Percentiles rank a stretch among this genome's conserved stretches.
Conservation (phyloP, 208 protist genomes). For the Acanthamoeba culbertsoni region DNA sequence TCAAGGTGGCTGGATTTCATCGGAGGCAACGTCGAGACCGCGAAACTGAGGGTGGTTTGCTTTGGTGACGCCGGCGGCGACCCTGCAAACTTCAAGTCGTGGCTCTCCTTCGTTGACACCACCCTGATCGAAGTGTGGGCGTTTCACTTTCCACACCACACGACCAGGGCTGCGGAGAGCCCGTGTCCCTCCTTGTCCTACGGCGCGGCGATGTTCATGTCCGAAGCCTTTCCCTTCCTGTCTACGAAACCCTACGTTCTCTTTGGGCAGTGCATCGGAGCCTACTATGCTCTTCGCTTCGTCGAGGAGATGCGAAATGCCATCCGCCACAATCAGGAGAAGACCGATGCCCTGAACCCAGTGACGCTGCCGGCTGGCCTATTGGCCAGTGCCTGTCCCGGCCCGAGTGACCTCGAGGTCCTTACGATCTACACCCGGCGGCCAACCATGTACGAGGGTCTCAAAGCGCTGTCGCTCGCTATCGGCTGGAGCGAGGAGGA, state of each 20-base stretch:
- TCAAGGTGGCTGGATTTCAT: slow-evolving; percentile 38
- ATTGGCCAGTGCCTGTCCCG: not conserved
- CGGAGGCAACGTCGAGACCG: not conserved
- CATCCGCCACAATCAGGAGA: not conserved
- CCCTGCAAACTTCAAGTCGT: slow-evolving; percentile 38
- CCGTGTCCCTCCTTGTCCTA: not conserved
- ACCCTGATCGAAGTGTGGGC: not conserved
- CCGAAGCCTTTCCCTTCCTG: slow-evolving; percentile 19
- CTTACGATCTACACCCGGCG: not conserved
- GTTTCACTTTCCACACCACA: not conserved
- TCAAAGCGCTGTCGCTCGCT: not conserved
- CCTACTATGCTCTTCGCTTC: slow-evolving; percentile 31
- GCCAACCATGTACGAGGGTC: slow-evolving; percentile 27
- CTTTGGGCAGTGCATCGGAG: slow-evolving; percentile 43
- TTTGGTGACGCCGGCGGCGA: slow-evolving; percentile 38
- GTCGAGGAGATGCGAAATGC: not conserved
- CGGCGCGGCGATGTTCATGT: not conserved
- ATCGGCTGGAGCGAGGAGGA: slow-evolving; percentile 53
- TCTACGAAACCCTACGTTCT: slow-evolving; percentile 38
- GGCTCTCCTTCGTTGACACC: slow-evolving; percentile 8
- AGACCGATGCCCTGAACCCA: not conserved
- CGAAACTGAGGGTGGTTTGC: not conserved
- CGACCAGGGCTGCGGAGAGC: not conserved
- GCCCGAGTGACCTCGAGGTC: not conserved
- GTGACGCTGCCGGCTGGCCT: not conserved